Percentiles rank a stretch among this genome's conserved stretches.
Evolutionary conservation across 2,329 filamentous ascomycete genomes (phyloP).

Genomic region (Ascosphaera apis): DNA sequence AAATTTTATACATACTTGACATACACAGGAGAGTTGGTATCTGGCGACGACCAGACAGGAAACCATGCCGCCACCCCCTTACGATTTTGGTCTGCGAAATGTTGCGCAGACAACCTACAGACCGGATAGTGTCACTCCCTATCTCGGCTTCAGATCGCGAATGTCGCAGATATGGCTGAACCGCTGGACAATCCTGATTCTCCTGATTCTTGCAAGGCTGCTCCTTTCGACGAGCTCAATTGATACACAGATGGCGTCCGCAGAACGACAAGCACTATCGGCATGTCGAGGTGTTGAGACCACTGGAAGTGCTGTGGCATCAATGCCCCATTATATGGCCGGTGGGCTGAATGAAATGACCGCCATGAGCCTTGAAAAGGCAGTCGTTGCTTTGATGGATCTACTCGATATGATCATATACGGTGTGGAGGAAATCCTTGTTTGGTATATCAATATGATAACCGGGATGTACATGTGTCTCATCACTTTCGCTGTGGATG

Average conservation of each 20-base stretch:
- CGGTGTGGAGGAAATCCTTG: constrained; percentile 62
- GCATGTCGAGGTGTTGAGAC: constrained; percentile 85
- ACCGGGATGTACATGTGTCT: constrained; percentile 79
- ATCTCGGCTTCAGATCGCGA: constrained; percentile 69
- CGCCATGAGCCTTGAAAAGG: constrained; percentile 54
- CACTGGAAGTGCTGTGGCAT: constrained; percentile 84
- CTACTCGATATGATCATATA: constrained; percentile 60
- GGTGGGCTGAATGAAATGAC: constrained; percentile 70
- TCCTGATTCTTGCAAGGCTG: constrained; percentile 64
- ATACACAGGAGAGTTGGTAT: too few relatives aligned
- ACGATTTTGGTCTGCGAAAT: too few relatives aligned
- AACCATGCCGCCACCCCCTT: too few relatives aligned
- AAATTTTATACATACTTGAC: too few relatives aligned
- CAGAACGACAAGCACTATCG: constrained; percentile 59
- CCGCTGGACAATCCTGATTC: constrained; percentile 75
- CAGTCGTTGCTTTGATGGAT: constrained; percentile 56
- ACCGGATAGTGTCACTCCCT: constrained; percentile 58
- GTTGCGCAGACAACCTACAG: not conserved
- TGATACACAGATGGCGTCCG: constrained; percentile 49
- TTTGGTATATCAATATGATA: constrained; percentile 83
- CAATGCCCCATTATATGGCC: constrained; percentile 91
- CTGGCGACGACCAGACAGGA: too few relatives aligned
- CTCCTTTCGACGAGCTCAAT: constrained; percentile 53
- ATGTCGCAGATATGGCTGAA: constrained; percentile 96
- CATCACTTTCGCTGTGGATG: constrained; percentile 59